Evolutionary conservation across 257 asterid species (phyloP), one percentile per base, ranked within the genome.

Genomic region (Jacaranda copaia): DNA sequence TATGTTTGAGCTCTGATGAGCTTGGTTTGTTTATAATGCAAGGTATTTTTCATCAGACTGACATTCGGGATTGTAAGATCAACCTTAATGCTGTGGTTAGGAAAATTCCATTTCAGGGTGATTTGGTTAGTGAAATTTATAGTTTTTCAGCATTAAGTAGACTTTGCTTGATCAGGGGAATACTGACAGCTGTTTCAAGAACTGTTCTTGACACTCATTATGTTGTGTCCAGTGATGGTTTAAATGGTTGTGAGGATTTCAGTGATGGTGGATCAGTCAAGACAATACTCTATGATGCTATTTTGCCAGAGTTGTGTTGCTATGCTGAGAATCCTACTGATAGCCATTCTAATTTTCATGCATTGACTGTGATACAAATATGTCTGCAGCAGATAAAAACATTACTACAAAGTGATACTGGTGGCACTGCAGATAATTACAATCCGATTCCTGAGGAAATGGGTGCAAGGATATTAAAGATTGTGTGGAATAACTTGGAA

Each of bases 341-440:
- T 61, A 88, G 97, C 78, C 99, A 95, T 82, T 95, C 93, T 72
- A 95, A 88, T 81, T 95, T 95, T 78, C 99, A 95, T 70, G 87
- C 96, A 43, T 87, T 95, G 59, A 93, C 99, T 32, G 99, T 95
- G 76, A 83, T 95, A 88, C 99, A 95, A 85, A 95, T 95, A 79
- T 95, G 98, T 81, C 70, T 95, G 81, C 99, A 95, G 91, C 99
- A 95, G 90, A 89, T 93, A 70, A 95, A 93, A 85, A 88, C 98
- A 18, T 88, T 86, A 18, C 61, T 91, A 51, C 88, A 86, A 62
- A 82, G 87, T 79, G 88, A 78, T 59, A 39, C 42, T 6, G 40
- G 82, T 68, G 77, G 77, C 35, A 13, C 20, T 68, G 63, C 75
- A 38, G 85, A 82, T 83, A 81, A 78, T 68, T 87, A 84, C 71